Evolutionary conservation across 2,329 filamentous ascomycete species (phyloP), one percentile per base, ranked within the genome.

Genomic region (Sarocladium strictum): DNA sequence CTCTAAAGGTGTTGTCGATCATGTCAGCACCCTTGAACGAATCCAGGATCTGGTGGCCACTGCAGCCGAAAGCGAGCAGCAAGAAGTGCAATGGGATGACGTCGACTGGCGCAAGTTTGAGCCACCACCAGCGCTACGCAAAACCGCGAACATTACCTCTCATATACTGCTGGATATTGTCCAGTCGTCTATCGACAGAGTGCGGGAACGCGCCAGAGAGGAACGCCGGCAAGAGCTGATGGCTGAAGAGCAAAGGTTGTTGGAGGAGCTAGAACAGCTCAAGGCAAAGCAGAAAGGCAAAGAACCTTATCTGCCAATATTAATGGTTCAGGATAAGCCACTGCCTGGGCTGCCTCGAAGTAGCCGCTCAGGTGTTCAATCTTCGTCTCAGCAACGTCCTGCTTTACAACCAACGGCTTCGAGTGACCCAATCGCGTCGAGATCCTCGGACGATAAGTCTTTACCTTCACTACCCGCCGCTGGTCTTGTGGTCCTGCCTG

Each of bases 101-200:
- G 64, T 72, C 32, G 72, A 77, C 60, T 80, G 78, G 75, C 70
- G 66, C 35, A 64, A 69, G 52, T 79, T 77, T 58, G 68, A 72
- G 2, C 76, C 76, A 3, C 79, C 79, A 0, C 59, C 62, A 11
- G 71, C 69, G 1, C 62, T 83, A 6, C 64, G 56, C 3, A 66
- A 71, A 27, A 60, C 67, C 0, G 67, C 71, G 15, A 69, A 71
- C 35, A 60, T 69, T 53, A 68, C 68, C 0, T 72, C 73, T 2
- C 68, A 73, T 3, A 63, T 74, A 7, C 64, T 81, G 1, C 58
- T 65, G 3, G 65, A 71, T 6, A 60, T 82, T 15, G 60, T 80
- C 10, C 59, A 65, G 14, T 61, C 69, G 1, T 79, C 79, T 2
- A 69, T 81, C 17, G 69, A 73, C 4, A 77, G 69, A 19, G 63